Conservation (phyloP, 768 basidiomycete genomes). For the Exsudoporus frostii region DNA sequence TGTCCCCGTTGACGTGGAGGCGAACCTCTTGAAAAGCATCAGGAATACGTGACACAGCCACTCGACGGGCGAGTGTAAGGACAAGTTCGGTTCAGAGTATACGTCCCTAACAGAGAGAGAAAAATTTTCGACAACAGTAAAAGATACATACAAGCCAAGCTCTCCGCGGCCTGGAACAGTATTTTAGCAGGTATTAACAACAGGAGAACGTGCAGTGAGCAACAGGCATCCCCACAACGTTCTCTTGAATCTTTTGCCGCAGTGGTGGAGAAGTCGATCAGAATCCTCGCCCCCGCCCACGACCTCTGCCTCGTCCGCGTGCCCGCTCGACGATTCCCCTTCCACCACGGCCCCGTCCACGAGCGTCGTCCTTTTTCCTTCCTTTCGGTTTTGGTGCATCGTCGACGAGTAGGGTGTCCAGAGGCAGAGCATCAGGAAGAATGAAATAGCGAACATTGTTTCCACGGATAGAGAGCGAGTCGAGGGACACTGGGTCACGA, state of each 20-base stretch:
- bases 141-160: slow-evolving; percentile 27
- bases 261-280: slow-evolving; percentile 1
- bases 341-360: slow-evolving; percentile 65
- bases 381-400: slow-evolving; percentile 96
- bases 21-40: slow-evolving; percentile 31
- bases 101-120: neutral
- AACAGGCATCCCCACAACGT: slow-evolving; percentile 1
- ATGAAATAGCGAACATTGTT: slow-evolving; percentile 97
- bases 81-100: neutral
- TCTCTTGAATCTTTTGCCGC: neutral
- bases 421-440: slow-evolving; percentile 93
- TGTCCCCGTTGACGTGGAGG: slow-evolving; percentile 25
- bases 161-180: slow-evolving; percentile 11
- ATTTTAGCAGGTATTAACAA: slow-evolving; percentile 26
- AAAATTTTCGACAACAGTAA: slow-evolving; percentile 10
- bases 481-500: slow-evolving; percentile 81
- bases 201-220: slow-evolving; percentile 4
- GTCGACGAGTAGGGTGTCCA: slow-evolving; percentile 96
- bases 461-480: slow-evolving; percentile 90
- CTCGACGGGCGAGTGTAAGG: neutral
- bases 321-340: slow-evolving; percentile 47
- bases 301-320: slow-evolving; percentile 54
- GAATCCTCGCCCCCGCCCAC: slow-evolving; percentile 47
- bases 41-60: slow-evolving; percentile 25
- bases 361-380: slow-evolving; percentile 80